Base-by-base conservation (phyloP, 257 asterid species). In the Solanum neorickii region DNA sequence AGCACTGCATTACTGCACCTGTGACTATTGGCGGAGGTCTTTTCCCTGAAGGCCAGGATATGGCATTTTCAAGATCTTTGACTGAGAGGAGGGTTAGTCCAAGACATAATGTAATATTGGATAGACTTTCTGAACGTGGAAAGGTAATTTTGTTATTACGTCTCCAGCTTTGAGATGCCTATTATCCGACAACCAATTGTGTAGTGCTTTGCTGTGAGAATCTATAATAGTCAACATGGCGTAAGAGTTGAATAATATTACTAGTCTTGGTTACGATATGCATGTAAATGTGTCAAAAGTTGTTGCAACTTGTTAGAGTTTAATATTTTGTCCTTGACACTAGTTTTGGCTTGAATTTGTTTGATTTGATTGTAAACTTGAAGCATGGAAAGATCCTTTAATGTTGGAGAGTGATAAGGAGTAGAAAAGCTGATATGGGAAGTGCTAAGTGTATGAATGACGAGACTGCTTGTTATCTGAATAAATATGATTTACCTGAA, bases 71-170 rank as follows among this genome's bases (percentile, higher is more conserved):
- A 52, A 93, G 94, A 89, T 96, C 99, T 86, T 90, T 96, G 98
- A 91, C 91, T 23, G 98, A 95, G 93, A 92, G 86, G 87, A 89
- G 88, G 87, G 91, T 91, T 60, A 93, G 87, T 91, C 94, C 94
- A 41, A 59, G 93, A 92, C 89, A 92, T 85, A 90, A 94, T 82
- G 93, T 89, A 65, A 95, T 90, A 88, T 89, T 96, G 91, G 98
- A 97, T 89, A 92, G 90, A 89, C 92, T 95, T 29, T 93, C 98
- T 4, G 98, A 97, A 91, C 92, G 91, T 83, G 96, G 94, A 86
- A 96, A 95, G 99, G 99, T 96, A 69, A 83, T 59, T 35, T 72
- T 86, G 29, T 46, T 27, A 29, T 42, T 10, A 29, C 18, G 12
- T 80, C 68, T 80, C 85, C 85, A 47, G 85, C 66, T 80, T 80